These are phyloP conservation scores for Phytopythium cucurbitacearum DNA, from an alignment of 352 stramenopile genomes.

Conservation along the genomic window DNA sequence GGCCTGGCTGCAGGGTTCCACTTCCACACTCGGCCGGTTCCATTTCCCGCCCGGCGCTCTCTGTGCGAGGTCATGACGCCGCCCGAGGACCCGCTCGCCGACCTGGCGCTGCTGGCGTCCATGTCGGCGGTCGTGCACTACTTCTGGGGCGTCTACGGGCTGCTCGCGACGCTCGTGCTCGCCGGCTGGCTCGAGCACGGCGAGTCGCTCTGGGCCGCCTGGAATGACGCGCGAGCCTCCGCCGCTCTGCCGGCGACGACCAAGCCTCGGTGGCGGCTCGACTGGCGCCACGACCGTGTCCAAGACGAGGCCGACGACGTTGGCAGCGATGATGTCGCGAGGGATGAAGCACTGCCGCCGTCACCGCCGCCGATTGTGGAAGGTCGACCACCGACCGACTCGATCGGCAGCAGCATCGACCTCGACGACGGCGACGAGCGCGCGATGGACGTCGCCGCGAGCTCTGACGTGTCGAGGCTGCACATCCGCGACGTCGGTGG, in stretches of 20 bases:
- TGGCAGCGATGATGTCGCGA: slow-evolving; percentile 14
- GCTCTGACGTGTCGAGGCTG: slow-evolving; percentile 14
- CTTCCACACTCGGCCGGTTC: not conserved
- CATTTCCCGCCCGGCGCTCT: not conserved
- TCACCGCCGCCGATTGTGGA: not conserved
- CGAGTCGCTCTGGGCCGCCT: too few relatives aligned
- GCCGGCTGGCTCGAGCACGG: slow-evolving; percentile 40
- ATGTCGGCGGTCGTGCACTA: slow-evolving; percentile 66
- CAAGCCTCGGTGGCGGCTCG: not conserved
- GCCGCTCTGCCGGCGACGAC: not conserved
- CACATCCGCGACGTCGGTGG: slow-evolving; percentile 39
- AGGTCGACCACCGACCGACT: not conserved
- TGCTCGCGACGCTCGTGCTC: slow-evolving; percentile 33
- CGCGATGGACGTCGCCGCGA: not conserved
- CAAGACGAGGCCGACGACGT: slow-evolving; percentile 12
- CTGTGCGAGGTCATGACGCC: not conserved
- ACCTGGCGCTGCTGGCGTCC: slow-evolving; percentile 52
- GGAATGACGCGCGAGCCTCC: too few relatives aligned
- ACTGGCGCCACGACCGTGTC: slow-evolving; percentile 4
- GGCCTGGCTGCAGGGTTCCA: too few relatives aligned
- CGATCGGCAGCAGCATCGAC: not conserved
- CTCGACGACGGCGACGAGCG: not conserved
- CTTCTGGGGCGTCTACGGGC: slow-evolving; percentile 47
- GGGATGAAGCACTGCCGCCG: slow-evolving; percentile 12
- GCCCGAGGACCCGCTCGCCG: slow-evolving; percentile 34